Percentiles rank a stretch among this genome's conserved stretches.
Conservation (phyloP, 106 monocot genomes). For the Acorus gramineus region DNA sequence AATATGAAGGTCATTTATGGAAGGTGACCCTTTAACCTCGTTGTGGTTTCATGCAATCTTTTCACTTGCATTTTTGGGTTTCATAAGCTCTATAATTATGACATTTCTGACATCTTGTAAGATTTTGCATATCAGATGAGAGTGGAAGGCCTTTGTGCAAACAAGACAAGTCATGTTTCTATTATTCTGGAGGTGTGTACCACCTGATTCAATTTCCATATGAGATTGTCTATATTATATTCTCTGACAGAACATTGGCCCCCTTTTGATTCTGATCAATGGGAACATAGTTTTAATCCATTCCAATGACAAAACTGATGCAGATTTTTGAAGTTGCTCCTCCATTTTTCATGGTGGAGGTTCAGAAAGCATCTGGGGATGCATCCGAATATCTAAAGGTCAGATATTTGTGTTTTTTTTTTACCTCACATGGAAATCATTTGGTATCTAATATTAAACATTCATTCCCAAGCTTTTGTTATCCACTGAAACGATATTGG, state of each 20-base stretch:
- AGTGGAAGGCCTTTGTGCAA: conserved; percentile 63
- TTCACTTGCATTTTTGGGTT: too few species aligned
- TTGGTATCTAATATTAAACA: too few species aligned
- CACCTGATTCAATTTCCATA: not conserved
- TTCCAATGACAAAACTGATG: not conserved
- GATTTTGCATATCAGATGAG: conserved; percentile 59
- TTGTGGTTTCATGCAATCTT: not conserved
- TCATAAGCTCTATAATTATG: too few species aligned
- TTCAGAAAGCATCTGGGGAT: conserved; percentile 69
- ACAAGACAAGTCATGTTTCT: conserved; percentile 57
- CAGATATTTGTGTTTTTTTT: not conserved
- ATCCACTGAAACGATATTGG: too few species aligned
- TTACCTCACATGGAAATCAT: too few species aligned
- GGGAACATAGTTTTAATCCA: not conserved
- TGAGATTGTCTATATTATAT: not conserved
- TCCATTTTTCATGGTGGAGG: conserved; percentile 74
- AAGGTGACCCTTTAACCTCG: too few species aligned
- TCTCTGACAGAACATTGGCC: not conserved
- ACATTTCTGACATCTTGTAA: not conserved
- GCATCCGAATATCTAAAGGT: conserved; percentile 66
- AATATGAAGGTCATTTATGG: too few species aligned
- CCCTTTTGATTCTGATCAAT: not conserved
- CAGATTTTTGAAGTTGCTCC: conserved; percentile 98
- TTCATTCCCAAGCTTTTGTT: too few species aligned
- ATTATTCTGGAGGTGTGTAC: conserved; percentile 72